Percentiles rank a stretch among this genome's conserved stretches.
These are phyloP conservation scores for Bruguiera sexangula DNA, from an alignment of 345 rosid species.

Conservation along the genomic window DNA sequence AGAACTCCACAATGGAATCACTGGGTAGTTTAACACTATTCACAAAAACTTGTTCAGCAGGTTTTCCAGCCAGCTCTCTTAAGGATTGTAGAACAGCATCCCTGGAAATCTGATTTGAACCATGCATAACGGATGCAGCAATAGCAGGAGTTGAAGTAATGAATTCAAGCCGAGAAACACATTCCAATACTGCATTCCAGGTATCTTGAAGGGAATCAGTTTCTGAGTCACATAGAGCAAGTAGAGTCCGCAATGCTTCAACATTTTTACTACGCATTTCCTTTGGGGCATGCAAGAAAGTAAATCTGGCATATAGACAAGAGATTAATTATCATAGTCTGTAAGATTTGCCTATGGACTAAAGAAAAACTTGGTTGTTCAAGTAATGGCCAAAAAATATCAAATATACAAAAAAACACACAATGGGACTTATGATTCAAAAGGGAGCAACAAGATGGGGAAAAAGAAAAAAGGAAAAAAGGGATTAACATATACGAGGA, in stretches of 20 bases:
- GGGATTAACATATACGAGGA: neutral
- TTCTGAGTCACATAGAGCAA: conserved; percentile 70
- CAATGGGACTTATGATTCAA: conserved; percentile 3
- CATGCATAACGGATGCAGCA: conserved; percentile 92
- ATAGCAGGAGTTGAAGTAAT: conserved; percentile 84
- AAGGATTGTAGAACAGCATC: conserved; percentile 91
- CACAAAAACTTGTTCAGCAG: conserved; percentile 87
- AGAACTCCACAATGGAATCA: conserved; percentile 88
- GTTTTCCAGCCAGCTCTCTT: conserved; percentile 89
- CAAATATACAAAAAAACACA: neutral
- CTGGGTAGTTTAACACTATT: conserved; percentile 92
- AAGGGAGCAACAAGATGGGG: neutral
- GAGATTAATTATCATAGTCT: conserved; percentile 7
- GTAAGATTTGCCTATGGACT: neutral
- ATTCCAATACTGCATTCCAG: conserved; percentile 99
- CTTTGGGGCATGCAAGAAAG: conserved; percentile 98
- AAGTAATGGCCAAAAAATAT: no score
- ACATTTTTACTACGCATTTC: conserved; percentile 96
- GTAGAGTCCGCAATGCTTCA: conserved; percentile 86
- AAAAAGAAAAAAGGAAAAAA: neutral
- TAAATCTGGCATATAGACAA: conserved; percentile 56
- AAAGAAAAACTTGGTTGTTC: neutral
- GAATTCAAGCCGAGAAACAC: conserved; percentile 95
- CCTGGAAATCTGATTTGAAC: conserved; percentile 96
- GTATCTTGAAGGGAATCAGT: conserved; percentile 86